phyloP scores from a whole-genome alignment of 805 yeast species.

The Candida chilensis region DNA sequence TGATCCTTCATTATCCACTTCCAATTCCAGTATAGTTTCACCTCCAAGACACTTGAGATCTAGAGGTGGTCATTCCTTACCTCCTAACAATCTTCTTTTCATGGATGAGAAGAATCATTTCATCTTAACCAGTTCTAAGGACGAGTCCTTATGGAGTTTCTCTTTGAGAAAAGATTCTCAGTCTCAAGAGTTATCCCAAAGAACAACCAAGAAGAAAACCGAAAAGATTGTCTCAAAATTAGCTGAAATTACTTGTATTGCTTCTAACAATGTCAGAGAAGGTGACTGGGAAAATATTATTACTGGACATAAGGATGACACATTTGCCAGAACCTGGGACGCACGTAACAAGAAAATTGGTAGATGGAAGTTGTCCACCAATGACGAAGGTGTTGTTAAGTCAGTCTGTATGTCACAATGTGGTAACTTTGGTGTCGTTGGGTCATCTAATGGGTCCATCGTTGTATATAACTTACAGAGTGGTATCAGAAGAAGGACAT shows the following conservation, averaged over 20 bases:
- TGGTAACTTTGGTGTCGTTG: constrained; percentile 92
- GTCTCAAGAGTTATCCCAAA: constrained; percentile 86
- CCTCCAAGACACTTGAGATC: constrained; percentile 91
- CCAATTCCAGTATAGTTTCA: constrained; percentile 56
- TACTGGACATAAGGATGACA: constrained; percentile 80
- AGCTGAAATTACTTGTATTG: constrained; percentile 64
- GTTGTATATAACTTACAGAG: constrained; percentile 87
- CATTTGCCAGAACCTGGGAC: constrained; percentile 88
- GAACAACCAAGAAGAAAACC: constrained; percentile 28
- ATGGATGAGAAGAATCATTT: constrained; percentile 76
- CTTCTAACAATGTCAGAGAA: constrained; percentile 65
- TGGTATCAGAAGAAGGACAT: constrained; percentile 69
- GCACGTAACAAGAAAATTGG: constrained; percentile 75
- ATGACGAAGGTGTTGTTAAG: constrained; percentile 72
- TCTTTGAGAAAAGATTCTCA: constrained; percentile 95
- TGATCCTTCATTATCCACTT: constrained; percentile 76
- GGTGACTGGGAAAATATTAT: constrained; percentile 92
- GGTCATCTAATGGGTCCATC: constrained; percentile 79
- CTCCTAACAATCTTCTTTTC: constrained; percentile 70
- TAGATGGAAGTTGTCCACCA: constrained; percentile 55
- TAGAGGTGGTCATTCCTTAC: constrained; percentile 95
- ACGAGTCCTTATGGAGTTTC: constrained; percentile 82
- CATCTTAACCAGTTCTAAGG: constrained; percentile 78
- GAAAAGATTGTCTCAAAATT: constrained; percentile 36
- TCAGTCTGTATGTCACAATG: constrained; percentile 79